Percentiles rank a stretch among this genome's conserved stretches.
Evolutionary conservation across 176 grass and related monocot genomes (phyloP).

Genomic region (Aegilops tauschii): DNA sequence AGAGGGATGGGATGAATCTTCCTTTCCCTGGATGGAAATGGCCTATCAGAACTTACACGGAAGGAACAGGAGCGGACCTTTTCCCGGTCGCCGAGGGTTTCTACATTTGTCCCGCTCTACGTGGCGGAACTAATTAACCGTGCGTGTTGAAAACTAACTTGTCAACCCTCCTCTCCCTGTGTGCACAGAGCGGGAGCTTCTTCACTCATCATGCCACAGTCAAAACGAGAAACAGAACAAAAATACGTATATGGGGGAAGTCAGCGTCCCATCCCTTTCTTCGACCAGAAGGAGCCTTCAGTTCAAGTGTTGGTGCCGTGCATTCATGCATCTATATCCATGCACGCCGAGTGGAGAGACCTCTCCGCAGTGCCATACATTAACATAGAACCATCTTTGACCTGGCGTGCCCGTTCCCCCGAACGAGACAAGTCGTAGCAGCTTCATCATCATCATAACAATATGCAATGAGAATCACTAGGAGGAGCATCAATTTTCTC

Average conservation of each 20-base stretch:
- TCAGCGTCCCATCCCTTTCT: background rate
- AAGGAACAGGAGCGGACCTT: background rate
- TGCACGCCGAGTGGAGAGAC: too few species aligned
- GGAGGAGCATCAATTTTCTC: background rate
- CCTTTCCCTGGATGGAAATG: background rate
- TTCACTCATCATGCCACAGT: background rate
- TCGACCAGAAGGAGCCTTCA: conserved; percentile 6
- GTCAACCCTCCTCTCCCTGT: too few species aligned
- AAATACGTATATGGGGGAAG: background rate
- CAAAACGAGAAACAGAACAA: background rate
- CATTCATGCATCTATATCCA: too few species aligned
- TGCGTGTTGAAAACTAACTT: background rate
- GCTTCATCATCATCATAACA: too few species aligned
- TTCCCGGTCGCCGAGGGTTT: background rate
- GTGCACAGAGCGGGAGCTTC: background rate
- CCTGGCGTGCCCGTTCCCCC: too few species aligned
- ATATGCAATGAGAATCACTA: too few species aligned
- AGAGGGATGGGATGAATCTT: background rate
- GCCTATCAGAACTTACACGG: background rate
- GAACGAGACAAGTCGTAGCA: background rate
- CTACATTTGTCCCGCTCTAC: background rate
- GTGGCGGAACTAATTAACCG: background rate
- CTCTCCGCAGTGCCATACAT: too few species aligned
- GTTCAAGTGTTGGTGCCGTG: background rate
- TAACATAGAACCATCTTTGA: too few species aligned